Base-by-base conservation (phyloP, 2,329 filamentous ascomycete species). In the Juglanconis sp. region DNA sequence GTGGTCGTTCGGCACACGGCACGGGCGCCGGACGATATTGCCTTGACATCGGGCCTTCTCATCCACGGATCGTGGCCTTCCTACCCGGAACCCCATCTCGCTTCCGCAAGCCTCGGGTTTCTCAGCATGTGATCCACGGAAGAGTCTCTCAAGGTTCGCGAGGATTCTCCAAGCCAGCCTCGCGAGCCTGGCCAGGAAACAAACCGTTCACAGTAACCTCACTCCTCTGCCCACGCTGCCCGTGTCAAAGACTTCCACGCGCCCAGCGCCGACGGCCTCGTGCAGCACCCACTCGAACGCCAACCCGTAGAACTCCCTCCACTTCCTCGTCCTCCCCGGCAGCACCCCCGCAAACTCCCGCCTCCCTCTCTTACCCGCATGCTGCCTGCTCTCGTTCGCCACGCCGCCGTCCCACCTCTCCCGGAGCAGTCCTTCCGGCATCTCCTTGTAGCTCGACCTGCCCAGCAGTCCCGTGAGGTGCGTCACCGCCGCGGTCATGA, bases 171-270 rank as follows among this genome's bases (percentile, higher is more conserved):
- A 24, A 24, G 17, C 17, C 17, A 24, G 17, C 17, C 17, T 24
- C 17, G 17, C 17, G 17, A 24, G 17, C 17, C 17, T 24, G 17
- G 17, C 24, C 24, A n/a, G 4, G 47, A 31, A 32, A 9, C 24
- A 3, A 6, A 8, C 4, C 4, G 10, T 4, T 63, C 59, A 80
- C 58, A 54, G 73, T 72, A 74, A 54, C 65, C 85, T 79, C 60
- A 91, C 81, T 10, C 85, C 89, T 62, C 82, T 79, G 1, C 89
- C 89, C n/a, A 92, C 87, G 67, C 85, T 89, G 13, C 87, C 80
- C 11, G 89, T 92, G 68, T 91, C 84, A 71, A 93, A 93, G 13
- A 90, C 74, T 72, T 93, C 89, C 4, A 92, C 81, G 15, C 88
- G 69, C 1, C 90, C 90, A 34, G 86, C 79, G 0, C 89, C 90